A percentile compares a stretch with the other conserved stretches of the same genome.
phyloP scores from a whole-genome alignment of 179 eudicot genomes.

The Vitellaria paradoxa region DNA sequence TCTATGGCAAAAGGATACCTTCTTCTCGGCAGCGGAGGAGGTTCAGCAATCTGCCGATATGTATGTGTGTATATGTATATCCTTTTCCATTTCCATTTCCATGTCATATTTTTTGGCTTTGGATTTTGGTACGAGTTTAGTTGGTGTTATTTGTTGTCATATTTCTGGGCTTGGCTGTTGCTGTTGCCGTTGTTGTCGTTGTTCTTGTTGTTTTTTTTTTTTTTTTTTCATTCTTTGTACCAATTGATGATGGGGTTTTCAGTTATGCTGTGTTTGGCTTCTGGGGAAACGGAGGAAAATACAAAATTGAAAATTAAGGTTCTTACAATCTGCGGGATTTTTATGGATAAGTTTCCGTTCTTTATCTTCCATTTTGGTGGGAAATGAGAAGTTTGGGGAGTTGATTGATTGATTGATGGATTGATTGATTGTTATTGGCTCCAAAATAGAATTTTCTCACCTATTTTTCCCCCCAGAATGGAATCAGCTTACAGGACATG shows the following conservation, averaged over 20 bases:
- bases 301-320: background rate
- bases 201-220: background rate
- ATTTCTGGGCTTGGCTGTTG: background rate
- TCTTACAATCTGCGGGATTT: background rate
- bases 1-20: conserved; percentile 83
- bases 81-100: background rate
- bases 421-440: background rate
- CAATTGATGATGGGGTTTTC: background rate
- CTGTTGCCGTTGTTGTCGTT: too few relatives aligned
- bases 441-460: background rate
- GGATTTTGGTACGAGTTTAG: conserved; percentile 11
- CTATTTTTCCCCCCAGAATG: conserved; percentile 37
- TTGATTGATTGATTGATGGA: background rate
- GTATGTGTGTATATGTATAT: conserved; percentile 33
- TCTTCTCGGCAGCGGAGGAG: conserved; percentile 87
- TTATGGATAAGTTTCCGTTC: background rate
- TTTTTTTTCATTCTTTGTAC: background rate
- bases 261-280: background rate
- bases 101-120: background rate
- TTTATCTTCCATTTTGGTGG: background rate
- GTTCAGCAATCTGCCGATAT: conserved; percentile 87
- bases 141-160: background rate
- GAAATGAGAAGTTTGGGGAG: background rate
- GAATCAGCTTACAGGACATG: conserved; percentile 80
- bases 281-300: too few relatives aligned